Evolutionary conservation across 139 green algal genomes (phyloP), one percentile per base, ranked within the genome.

Genomic region (Chlamydomonas incerta): DNA sequence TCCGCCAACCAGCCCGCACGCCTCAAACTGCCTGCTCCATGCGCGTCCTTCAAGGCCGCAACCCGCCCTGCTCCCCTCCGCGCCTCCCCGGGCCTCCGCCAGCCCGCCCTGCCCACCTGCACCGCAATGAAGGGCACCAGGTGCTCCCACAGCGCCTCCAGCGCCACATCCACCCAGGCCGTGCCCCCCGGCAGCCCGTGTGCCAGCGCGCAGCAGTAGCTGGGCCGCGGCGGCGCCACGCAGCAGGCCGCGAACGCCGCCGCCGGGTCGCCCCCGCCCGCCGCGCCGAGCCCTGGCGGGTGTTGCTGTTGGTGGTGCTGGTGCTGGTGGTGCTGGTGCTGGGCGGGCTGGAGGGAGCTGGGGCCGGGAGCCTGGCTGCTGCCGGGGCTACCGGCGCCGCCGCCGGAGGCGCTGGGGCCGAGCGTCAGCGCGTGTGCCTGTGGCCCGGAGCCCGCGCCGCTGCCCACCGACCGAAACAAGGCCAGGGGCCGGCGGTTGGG

Each of bases 121-220:
- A 84, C 50, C 8, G 34, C 60, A 11, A 84, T 67, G 65, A 34
- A 57, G n/a, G 65, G 77, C 77, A 71, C 63, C 77, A 84, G 77
- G n/a, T 74, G 65, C 47, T 84, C 77, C 77, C 86, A 90, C 24
- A 87, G 41, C 52, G 80, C 80, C 65, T 84, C 80, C 52, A 90
- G 33, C 63, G 65, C 52, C 34, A 90, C 34, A 29, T 83, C 83
- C 33, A 90, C 79, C 31, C 72, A 84, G 24, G 34, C 72, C 65
- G 80, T 74, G 55, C 86, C 81, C 23, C 87, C 87, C 20, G 87
- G 87, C 28, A 90, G 67, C 4, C 81, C 74, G 63, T 90, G 86
- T 21, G 33, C 34, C 9, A 72, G 13, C 34, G 80, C 72, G 68
- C 81, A 86, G 81, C 87, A 90, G 80, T 90, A 90, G 37, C 74